Evolutionary conservation across 2,329 filamentous ascomycete species (phyloP).

Genomic region (Aspergillus texensis): DNA sequence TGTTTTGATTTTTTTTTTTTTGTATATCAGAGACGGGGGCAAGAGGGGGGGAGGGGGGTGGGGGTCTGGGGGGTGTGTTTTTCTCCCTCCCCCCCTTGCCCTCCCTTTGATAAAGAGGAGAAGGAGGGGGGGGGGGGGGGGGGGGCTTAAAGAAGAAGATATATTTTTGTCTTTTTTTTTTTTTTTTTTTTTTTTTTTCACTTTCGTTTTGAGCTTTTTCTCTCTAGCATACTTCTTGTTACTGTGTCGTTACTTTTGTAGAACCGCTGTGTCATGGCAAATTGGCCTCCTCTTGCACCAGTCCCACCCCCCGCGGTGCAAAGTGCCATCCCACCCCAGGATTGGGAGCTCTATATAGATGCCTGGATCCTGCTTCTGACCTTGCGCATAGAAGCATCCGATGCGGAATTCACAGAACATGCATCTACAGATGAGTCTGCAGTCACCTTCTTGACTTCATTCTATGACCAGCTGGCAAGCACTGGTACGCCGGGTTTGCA

Average conservation of each 20-base stretch:
- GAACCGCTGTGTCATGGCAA: slow-evolving; percentile 47
- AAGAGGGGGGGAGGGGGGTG: too few species aligned
- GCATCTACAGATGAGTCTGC: slow-evolving; percentile 62
- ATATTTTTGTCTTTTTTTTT: neutral
- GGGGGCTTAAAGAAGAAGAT: too few species aligned
- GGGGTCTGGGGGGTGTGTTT: too few species aligned
- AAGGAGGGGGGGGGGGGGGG: too few species aligned
- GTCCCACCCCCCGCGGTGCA: slow-evolving; percentile 73
- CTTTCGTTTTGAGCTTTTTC: neutral
- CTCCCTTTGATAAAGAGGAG: too few species aligned
- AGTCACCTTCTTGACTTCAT: slow-evolving; percentile 66
- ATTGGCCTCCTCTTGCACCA: slow-evolving; percentile 72
- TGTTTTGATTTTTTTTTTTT: too few species aligned
- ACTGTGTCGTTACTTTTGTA: neutral
- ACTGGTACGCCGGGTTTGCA: slow-evolving; percentile 35
- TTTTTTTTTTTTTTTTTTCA: neutral
- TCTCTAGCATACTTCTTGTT: neutral
- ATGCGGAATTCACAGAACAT: slow-evolving; percentile 56
- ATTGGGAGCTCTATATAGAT: slow-evolving; percentile 78
- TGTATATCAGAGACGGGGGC: too few species aligned
- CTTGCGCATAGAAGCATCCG: slow-evolving; percentile 63
- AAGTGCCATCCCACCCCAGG: slow-evolving; percentile 64
- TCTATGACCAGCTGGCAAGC: slow-evolving; percentile 59
- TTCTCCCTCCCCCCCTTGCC: too few species aligned
- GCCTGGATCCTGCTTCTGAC: slow-evolving; percentile 73